These are phyloP conservation scores for Skeletonema costatum DNA, from an alignment of 108 stramenopile species.

Conservation along the genomic window DNA sequence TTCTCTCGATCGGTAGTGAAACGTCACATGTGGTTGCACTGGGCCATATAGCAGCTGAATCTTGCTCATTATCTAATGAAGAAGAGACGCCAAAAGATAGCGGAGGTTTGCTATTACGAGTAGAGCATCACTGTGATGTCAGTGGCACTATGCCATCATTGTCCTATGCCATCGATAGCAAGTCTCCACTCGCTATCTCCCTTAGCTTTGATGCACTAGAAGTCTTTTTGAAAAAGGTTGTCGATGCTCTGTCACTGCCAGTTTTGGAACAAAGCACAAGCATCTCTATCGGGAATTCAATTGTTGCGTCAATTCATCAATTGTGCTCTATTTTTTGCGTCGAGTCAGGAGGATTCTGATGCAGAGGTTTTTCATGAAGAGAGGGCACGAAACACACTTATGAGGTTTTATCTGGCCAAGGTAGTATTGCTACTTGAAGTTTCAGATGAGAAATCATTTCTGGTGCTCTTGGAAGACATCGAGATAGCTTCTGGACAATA, in stretches of 20 bases:
- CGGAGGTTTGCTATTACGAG: constrained; percentile 4
- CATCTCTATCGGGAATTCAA: not conserved
- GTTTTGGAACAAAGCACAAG: constrained; percentile 15
- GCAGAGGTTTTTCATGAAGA: not conserved
- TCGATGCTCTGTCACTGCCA: constrained; percentile 53
- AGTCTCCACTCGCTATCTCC: constrained; percentile 43
- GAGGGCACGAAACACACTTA: not conserved
- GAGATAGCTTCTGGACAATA: not conserved
- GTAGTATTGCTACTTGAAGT: not conserved
- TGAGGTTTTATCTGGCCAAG: not conserved
- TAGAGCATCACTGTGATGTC: constrained; percentile 17
- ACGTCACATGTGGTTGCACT: not conserved
- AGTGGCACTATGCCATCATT: constrained; percentile 28
- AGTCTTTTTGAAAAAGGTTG: constrained; percentile 28
- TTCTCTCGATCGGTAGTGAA: constrained; percentile 17
- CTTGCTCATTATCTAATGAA: not conserved
- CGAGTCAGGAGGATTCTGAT: not conserved
- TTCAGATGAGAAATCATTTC: not conserved
- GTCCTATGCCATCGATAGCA: constrained; percentile 53
- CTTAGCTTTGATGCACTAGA: constrained; percentile 48
- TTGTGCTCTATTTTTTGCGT: not conserved
- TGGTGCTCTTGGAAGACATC: not conserved
- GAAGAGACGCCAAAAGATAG: constrained; percentile 22
- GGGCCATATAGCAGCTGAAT: not conserved
- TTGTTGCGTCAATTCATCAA: not conserved